Evolutionary conservation across 2,329 filamentous ascomycete species (phyloP).

Genomic region (Pyrenophora tritici-repentis): DNA sequence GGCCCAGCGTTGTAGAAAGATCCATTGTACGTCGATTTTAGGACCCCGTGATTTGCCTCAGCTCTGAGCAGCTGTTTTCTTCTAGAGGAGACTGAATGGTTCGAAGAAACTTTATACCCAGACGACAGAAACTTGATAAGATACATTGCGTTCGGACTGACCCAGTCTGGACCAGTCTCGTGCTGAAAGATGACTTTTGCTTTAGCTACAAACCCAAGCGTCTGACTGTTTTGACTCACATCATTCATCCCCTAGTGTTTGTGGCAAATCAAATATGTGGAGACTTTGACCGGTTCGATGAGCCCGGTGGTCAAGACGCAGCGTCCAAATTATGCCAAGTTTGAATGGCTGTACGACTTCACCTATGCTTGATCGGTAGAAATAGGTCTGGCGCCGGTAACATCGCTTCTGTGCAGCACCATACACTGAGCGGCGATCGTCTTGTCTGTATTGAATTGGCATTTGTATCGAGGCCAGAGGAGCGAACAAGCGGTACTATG

Average conservation of each 20-base stretch:
- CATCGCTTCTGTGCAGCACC: neutral
- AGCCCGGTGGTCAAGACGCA: neutral
- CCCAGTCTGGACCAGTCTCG: neutral
- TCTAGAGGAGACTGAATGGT: neutral
- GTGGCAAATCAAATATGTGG: neutral
- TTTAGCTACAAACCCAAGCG: neutral
- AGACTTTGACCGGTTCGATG: neutral
- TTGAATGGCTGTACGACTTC: constrained; percentile 1
- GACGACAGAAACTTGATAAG: neutral
- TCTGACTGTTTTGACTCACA: neutral
- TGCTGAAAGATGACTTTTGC: neutral
- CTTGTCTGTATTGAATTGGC: neutral
- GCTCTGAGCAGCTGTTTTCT: neutral
- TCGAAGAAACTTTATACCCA: neutral
- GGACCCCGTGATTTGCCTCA: neutral
- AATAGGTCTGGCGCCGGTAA: neutral
- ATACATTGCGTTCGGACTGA: neutral
- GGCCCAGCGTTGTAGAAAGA: neutral
- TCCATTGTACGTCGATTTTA: neutral
- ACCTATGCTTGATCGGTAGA: neutral
- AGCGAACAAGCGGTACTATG: neutral
- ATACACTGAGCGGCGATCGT: neutral
- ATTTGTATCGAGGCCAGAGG: neutral
- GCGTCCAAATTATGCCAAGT: neutral
- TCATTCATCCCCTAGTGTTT: neutral